Conservation (phyloP, 345 rosid genomes). For the Moricandia moricandioides region DNA sequence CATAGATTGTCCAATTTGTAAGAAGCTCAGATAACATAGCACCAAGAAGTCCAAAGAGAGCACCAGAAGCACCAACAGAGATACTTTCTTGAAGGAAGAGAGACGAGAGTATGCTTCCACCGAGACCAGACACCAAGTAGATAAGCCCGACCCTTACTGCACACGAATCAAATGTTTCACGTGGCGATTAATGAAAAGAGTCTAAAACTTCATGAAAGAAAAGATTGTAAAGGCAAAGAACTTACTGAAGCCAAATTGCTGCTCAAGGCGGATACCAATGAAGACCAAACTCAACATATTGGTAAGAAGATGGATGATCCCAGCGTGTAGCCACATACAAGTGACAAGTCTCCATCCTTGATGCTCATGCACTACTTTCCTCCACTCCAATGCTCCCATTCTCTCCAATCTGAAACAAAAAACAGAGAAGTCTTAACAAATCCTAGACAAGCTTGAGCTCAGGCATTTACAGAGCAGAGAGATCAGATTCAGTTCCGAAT, state of each 20-base stretch:
- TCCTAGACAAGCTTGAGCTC: too few relatives aligned
- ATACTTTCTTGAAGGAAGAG: constrained; percentile 65
- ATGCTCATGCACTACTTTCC: constrained; percentile 61
- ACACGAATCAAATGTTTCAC: neutral
- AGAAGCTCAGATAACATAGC: constrained; percentile 95
- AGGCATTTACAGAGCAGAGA: neutral
- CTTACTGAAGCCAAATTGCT: constrained; percentile 91
- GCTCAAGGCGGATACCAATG: constrained; percentile 89
- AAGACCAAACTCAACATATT: constrained; percentile 86
- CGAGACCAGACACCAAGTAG: constrained; percentile 80
- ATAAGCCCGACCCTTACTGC: constrained; percentile 75
- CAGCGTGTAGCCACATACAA: constrained; percentile 97
- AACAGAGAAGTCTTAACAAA: neutral
- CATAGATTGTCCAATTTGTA: constrained; percentile 92
- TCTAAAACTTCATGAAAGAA: neutral
- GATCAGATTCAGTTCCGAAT: neutral
- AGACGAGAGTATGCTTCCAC: constrained; percentile 76
- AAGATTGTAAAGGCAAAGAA: neutral
- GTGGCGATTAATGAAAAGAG: neutral
- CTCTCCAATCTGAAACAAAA: constrained; percentile 60
- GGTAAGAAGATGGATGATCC: constrained; percentile 83
- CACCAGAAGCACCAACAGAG: constrained; percentile 99
- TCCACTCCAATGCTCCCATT: constrained; percentile 80
- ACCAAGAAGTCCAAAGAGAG: constrained; percentile 94
- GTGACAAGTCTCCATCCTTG: constrained; percentile 88